A percentile compares a stretch with the other conserved stretches of the same genome.
Evolutionary conservation across 1,139 yeast genomes (phyloP).

Genomic region (Pichia sp.): DNA sequence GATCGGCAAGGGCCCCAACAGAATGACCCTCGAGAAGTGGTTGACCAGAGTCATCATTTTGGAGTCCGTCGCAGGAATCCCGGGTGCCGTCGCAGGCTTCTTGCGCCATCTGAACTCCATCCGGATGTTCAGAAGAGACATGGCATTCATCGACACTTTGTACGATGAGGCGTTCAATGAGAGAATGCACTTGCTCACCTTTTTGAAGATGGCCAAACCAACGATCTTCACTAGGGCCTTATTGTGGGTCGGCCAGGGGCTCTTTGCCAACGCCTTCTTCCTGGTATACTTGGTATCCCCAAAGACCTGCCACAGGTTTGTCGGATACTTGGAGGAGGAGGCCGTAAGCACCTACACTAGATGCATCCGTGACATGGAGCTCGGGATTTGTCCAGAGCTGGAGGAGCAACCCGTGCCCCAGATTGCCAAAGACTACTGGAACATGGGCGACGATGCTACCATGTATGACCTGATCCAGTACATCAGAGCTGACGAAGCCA

Average conservation of each 20-base stretch:
- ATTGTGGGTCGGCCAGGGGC: conserved; percentile 66
- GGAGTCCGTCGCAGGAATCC: conserved; percentile 75
- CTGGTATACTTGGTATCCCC: conserved; percentile 57
- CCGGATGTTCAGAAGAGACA: conserved; percentile 58
- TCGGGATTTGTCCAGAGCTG: conserved; percentile 50
- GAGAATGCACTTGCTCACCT: conserved; percentile 71
- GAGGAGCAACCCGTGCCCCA: conserved; percentile 45
- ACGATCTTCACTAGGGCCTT: conserved; percentile 53
- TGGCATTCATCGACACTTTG: conserved; percentile 73
- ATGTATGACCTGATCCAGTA: conserved; percentile 58
- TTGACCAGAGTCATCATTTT: conserved; percentile 60
- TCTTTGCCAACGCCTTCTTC: conserved; percentile 65
- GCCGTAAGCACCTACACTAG: conserved; percentile 71
- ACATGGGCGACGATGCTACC: conserved; percentile 46
- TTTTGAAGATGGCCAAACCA: conserved; percentile 63
- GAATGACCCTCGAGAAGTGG: conserved; percentile 66
- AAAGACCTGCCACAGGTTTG: conserved; percentile 67
- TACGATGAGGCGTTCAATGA: conserved; percentile 77
- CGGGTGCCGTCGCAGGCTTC: conserved; percentile 74
- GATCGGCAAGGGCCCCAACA: conserved; percentile 30
- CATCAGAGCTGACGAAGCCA: conserved; percentile 64
- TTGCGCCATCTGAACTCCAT: conserved; percentile 61
- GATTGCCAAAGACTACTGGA: conserved; percentile 63
- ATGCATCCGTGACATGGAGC: conserved; percentile 50
- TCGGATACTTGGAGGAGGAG: conserved; percentile 76